Conservation (phyloP, 371 early-diverging fungal species). For the Mortierella sp. region DNA sequence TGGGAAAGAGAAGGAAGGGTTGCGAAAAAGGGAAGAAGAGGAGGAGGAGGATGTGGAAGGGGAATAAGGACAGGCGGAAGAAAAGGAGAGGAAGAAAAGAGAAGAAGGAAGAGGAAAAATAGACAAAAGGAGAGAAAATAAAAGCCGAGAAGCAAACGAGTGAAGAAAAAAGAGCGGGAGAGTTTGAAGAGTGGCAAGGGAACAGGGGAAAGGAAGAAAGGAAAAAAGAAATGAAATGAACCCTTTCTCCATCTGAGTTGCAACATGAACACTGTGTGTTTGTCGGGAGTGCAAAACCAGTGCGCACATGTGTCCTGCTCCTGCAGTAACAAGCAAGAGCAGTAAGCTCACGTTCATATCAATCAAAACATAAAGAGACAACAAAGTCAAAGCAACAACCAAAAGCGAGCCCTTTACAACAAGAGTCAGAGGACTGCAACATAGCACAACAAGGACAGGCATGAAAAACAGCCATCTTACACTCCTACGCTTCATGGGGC, state of each 20-base stretch:
- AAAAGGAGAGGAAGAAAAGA: background rate
- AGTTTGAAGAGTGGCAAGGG: background rate
- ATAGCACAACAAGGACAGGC: background rate
- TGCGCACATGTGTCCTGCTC: background rate
- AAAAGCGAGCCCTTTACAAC: no score
- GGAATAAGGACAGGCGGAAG: background rate
- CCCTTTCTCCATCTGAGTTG: background rate
- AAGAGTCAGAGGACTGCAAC: background rate
- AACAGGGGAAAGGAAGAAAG: background rate
- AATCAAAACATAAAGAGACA: no score
- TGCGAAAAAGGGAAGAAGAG: background rate
- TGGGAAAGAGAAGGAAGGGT: constrained; percentile 9
- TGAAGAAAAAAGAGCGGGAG: constrained; percentile 1
- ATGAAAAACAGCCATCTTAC: no score
- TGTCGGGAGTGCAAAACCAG: background rate
- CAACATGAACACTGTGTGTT: background rate
- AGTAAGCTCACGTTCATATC: no score
- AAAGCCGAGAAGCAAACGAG: background rate
- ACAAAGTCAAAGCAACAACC: background rate
- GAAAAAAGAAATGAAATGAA: background rate
- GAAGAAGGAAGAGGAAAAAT: background rate
- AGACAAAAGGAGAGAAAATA: background rate
- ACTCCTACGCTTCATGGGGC: no score
- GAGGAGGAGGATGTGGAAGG: background rate
- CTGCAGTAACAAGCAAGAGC: background rate